phyloP scores from a whole-genome alignment of 192 early-diverging fungal genomes.

The Jimgerdemannia lactiflua region DNA sequence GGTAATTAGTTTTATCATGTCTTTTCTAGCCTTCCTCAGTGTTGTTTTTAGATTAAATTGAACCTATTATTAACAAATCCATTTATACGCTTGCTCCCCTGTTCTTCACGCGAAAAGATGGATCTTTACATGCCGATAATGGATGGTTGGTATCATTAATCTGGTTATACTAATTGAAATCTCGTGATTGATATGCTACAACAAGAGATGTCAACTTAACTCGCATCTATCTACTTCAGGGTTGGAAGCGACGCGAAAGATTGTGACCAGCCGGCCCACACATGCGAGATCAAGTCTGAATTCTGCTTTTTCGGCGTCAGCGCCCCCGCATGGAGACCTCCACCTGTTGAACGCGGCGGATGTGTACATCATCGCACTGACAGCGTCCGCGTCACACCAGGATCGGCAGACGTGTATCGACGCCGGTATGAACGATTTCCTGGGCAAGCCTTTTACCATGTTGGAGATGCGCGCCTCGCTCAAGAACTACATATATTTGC shows the following conservation, averaged over 20 bases:
- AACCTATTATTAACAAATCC: not conserved
- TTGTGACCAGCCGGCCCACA: conserved; percentile 1
- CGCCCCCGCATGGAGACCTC: not conserved
- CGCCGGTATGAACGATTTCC: conserved; percentile 56
- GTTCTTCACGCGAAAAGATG: conserved; percentile 16
- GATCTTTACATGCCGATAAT: conserved; percentile 42
- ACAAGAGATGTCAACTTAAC: too few species aligned
- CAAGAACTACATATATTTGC: conserved; percentile 19
- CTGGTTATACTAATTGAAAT: too few species aligned
- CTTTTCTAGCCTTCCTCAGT: not conserved
- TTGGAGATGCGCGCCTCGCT: conserved; percentile 43
- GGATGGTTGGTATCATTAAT: conserved; percentile 14
- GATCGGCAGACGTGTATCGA: conserved; percentile 51
- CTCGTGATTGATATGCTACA: too few species aligned
- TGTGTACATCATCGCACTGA: conserved; percentile 52
- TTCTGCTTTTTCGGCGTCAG: not conserved
- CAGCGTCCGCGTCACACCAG: conserved; percentile 46
- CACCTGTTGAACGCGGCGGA: conserved; percentile 28
- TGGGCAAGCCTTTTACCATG: conserved; percentile 49
- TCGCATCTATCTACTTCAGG: not conserved
- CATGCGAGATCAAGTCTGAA: not conserved
- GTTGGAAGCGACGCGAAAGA: conserved; percentile 28
- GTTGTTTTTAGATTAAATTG: too few species aligned
- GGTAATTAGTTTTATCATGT: conserved; percentile 13
- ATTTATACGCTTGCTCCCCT: not conserved